Conservation (phyloP, 2,329 filamentous ascomycete species). For the Pseudogymnoascus sp. region DNA sequence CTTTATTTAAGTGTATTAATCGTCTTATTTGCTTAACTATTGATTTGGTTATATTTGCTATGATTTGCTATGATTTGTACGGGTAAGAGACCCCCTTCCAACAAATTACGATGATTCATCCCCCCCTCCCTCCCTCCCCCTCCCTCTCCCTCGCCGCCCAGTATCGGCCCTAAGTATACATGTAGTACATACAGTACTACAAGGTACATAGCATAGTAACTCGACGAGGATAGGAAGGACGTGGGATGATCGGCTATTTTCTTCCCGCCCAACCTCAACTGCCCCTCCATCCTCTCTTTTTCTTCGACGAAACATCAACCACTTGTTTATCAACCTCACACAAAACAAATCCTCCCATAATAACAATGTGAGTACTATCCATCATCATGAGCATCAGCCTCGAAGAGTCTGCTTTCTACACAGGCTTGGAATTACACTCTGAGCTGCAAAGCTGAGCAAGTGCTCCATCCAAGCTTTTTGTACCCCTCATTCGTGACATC, state of each 20-base stretch:
- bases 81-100: neutral
- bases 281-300: slow-evolving; percentile 8
- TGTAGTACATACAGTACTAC: neutral
- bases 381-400: neutral
- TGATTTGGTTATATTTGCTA: neutral
- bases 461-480: neutral
- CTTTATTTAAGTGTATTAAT: neutral
- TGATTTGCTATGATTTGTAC: neutral
- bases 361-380: neutral
- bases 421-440: neutral
- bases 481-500: slow-evolving; percentile 8
- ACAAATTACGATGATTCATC: slow-evolving; percentile 48
- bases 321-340: slow-evolving; percentile 6
- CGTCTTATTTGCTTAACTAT: neutral
- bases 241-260: slow-evolving; percentile 9
- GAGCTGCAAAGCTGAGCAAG: neutral
- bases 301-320: slow-evolving; percentile 1
- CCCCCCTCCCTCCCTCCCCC: neutral
- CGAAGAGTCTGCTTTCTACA: neutral
- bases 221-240: neutral
- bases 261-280: slow-evolving; percentile 9
- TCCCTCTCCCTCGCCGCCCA: neutral
- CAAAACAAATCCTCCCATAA: slow-evolving; percentile 7
- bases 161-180: slow-evolving; percentile 6
- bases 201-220: neutral